phyloP scores from a whole-genome alignment of 2,329 filamentous ascomycete genomes.

The Aspergillus fijiensis region DNA sequence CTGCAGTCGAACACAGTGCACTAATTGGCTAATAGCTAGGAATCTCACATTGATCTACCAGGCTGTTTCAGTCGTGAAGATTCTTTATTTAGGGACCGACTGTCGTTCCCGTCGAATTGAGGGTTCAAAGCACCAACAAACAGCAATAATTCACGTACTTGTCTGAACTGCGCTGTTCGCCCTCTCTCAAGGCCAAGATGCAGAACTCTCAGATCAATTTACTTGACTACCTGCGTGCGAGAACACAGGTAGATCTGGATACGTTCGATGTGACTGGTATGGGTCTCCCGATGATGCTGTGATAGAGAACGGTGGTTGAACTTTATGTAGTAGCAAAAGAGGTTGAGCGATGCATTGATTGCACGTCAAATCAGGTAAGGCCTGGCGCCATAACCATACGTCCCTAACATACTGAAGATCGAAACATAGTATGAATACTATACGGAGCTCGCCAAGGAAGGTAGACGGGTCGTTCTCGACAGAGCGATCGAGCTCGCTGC shows the following conservation, averaged over 20 bases:
- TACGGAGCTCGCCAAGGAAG: not conserved
- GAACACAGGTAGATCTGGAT: conserved; percentile 1
- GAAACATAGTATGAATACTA: conserved; percentile 1
- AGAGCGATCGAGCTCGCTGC: not conserved
- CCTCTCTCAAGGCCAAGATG: not conserved
- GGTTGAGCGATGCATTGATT: conserved; percentile 1
- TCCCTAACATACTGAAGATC: not conserved
- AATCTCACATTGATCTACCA: not conserved
- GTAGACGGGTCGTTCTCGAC: not conserved
- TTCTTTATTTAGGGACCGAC: not conserved
- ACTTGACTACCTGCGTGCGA: not conserved
- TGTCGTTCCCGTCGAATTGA: not conserved
- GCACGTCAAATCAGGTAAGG: conserved; percentile 10
- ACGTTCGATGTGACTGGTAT: not conserved
- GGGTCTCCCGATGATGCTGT: not conserved
- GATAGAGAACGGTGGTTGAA: not conserved
- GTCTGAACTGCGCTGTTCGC: too few relatives aligned
- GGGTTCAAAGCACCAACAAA: not conserved
- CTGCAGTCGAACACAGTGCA: not conserved
- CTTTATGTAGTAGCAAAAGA: not conserved
- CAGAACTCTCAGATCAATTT: not conserved
- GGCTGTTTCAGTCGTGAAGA: not conserved
- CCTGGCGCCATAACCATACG: too few relatives aligned
- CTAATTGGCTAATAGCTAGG: not conserved
- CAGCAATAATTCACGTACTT: too few relatives aligned